phyloP scores from a whole-genome alignment of 345 rosid species.

The Hirschfeldia incana region DNA sequence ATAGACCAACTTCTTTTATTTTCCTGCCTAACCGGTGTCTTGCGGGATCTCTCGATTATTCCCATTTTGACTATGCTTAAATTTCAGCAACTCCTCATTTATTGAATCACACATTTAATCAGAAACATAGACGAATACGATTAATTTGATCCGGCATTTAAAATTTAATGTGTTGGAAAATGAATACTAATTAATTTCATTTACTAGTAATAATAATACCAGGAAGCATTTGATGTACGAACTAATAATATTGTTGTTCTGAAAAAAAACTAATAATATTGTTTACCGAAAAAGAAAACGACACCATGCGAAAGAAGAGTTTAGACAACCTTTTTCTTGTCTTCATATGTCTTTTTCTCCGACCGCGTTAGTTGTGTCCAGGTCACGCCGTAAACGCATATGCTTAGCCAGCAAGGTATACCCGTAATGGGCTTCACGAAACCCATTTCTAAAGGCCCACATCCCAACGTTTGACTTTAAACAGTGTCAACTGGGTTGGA shows the following conservation, averaged over 20 bases:
- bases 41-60: slow-evolving; percentile 11
- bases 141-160: background rate
- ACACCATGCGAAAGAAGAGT: slow-evolving; percentile 10
- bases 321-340: slow-evolving; percentile 22
- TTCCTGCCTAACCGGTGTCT: slow-evolving; percentile 6
- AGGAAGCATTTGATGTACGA: background rate
- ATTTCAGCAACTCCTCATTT: slow-evolving; percentile 13
- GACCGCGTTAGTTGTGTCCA: slow-evolving; percentile 38
- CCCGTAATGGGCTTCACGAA: background rate
- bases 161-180: background rate
- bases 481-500: slow-evolving; percentile 26
- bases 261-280: background rate
- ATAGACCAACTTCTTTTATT: background rate
- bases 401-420: slow-evolving; percentile 39
- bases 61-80: slow-evolving; percentile 27
- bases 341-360: slow-evolving; percentile 28
- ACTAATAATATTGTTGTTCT: background rate
- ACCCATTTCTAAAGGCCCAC: slow-evolving; percentile 24
- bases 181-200: background rate
- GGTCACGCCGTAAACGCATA: slow-evolving; percentile 40
- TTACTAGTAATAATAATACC: background rate
- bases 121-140: background rate
- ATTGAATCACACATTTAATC: too few relatives aligned
- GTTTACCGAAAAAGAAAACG: background rate
- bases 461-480: slow-evolving; percentile 11